These are phyloP conservation scores for Neurospora sp. DNA, from an alignment of 2,329 filamentous ascomycete species.

Conservation along the genomic window DNA sequence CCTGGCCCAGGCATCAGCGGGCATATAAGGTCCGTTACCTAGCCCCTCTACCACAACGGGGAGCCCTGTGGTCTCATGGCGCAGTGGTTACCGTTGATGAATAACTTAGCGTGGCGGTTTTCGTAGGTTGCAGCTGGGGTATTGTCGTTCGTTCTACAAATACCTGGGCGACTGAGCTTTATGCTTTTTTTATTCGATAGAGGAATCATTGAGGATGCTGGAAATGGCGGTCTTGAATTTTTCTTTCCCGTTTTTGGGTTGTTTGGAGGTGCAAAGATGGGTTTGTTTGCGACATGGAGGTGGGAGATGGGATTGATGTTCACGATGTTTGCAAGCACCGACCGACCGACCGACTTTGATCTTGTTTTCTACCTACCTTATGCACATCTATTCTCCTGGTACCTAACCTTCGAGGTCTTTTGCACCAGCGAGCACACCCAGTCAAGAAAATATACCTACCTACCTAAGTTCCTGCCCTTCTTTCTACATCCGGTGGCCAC, in stretches of 20 bases:
- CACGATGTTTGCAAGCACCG: background rate
- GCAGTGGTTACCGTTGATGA: too few relatives aligned
- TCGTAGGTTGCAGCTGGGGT: too few relatives aligned
- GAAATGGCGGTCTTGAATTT: background rate
- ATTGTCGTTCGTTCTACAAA: too few relatives aligned
- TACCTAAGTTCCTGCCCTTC: background rate
- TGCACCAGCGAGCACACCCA: too few relatives aligned
- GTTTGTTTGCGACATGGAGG: background rate
- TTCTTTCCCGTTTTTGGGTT: background rate
- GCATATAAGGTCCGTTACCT: background rate
- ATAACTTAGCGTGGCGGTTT: too few relatives aligned
- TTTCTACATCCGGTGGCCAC: background rate
- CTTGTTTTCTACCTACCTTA: background rate
- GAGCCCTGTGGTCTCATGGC: background rate
- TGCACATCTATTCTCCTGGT: background rate
- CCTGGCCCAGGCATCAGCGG: background rate
- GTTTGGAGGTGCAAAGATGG: background rate
- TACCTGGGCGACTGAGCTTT: background rate
- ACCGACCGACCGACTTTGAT: background rate
- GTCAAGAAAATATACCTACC: too few relatives aligned
- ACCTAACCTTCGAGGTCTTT: background rate
- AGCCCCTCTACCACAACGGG: background rate
- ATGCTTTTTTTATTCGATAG: background rate
- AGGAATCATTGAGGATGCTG: fast-evolving
- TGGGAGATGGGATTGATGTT: background rate